Evolutionary conservation across 352 stramenopile species (phyloP).

Genomic region (Peronosclerospora sorghi): DNA sequence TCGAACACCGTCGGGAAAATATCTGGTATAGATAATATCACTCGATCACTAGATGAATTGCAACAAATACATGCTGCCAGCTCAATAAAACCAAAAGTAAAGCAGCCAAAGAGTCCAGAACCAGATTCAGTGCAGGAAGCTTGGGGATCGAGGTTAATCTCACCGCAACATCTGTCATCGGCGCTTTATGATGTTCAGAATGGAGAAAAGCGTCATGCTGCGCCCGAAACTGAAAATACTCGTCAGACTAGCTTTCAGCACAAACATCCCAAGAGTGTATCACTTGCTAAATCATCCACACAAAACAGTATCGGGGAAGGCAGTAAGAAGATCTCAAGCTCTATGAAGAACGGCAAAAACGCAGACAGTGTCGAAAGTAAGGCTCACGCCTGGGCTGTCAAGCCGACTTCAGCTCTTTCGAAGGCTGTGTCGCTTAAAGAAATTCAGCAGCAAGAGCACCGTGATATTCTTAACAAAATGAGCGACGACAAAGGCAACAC

Average conservation of each 20-base stretch:
- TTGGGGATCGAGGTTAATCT: conserved; percentile 21
- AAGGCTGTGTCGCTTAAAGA: conserved; percentile 56
- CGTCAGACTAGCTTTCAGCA: conserved; percentile 1
- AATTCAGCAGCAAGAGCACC: conserved; percentile 75
- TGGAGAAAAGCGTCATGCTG: conserved; percentile 31
- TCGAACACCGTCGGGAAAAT: conserved; percentile 11
- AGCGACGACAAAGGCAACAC: conserved; percentile 17
- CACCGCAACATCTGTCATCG: conserved; percentile 12
- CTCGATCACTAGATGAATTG: conserved; percentile 1
- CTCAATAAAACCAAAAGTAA: conserved; percentile 5
- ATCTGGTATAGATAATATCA: conserved; percentile 8
- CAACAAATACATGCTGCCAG: conserved; percentile 6
- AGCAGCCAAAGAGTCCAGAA: conserved; percentile 9
- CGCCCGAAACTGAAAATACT: conserved; percentile 7
- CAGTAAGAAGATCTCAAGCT: conserved; percentile 16
- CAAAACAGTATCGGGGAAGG: conserved; percentile 4
- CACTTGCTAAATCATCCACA: conserved; percentile 8
- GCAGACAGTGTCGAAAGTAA: conserved; percentile 13
- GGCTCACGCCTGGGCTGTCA: conserved; percentile 30
- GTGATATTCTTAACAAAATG: conserved; percentile 48
- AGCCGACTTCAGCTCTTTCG: conserved; percentile 5
- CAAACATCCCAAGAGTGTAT: conserved; percentile 3
- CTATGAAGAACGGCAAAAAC: conserved; percentile 25
- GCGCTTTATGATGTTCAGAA: conserved; percentile 33
- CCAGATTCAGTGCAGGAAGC: conserved; percentile 10